A percentile compares a stretch with the other conserved stretches of the same genome.
Conservation (phyloP, 768 basidiomycete species). For the Cubamyces lactineus region DNA sequence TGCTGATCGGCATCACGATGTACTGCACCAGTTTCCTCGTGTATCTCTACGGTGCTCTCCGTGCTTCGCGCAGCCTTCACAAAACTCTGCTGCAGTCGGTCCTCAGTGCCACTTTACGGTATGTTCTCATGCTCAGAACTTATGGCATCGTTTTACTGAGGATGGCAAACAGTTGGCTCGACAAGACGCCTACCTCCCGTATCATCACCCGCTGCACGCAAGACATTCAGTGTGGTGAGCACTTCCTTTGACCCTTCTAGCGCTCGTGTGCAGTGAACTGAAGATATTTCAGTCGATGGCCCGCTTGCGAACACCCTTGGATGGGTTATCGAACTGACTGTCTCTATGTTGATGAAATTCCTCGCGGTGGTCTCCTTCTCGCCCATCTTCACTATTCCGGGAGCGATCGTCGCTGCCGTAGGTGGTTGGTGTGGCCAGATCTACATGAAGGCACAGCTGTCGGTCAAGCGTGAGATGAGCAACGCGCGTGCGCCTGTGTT, state of each 20-base stretch:
- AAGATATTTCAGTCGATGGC: conserved; percentile 38
- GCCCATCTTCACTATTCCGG: conserved; percentile 47
- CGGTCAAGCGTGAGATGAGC: conserved; percentile 61
- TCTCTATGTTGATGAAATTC: conserved; percentile 39
- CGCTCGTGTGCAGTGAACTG: neutral
- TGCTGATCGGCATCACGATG: conserved; percentile 23
- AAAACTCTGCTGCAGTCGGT: conserved; percentile 33
- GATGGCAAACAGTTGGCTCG: conserved; percentile 46
- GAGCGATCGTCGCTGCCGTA: conserved; percentile 39
- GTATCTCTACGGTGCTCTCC: conserved; percentile 35
- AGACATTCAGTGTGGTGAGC: conserved; percentile 51
- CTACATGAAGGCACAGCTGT: conserved; percentile 61
- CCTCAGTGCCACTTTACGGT: conserved; percentile 38
- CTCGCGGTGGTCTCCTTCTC: conserved; percentile 43
- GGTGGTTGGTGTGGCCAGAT: conserved; percentile 50
- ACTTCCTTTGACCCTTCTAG: neutral
- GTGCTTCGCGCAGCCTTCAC: conserved; percentile 40
- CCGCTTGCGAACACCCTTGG: conserved; percentile 33
- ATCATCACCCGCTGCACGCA: conserved; percentile 71
- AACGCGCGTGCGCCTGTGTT: conserved; percentile 54
- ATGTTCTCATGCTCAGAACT: neutral
- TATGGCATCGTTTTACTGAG: neutral
- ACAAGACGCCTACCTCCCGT: conserved; percentile 55
- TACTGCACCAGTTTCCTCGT: conserved; percentile 29
- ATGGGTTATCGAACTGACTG: conserved; percentile 37